Evolutionary conservation across 2,329 filamentous ascomycete genomes (phyloP), one percentile per base, ranked within the genome.

Genomic region (Apiospora rasikravindrae): DNA sequence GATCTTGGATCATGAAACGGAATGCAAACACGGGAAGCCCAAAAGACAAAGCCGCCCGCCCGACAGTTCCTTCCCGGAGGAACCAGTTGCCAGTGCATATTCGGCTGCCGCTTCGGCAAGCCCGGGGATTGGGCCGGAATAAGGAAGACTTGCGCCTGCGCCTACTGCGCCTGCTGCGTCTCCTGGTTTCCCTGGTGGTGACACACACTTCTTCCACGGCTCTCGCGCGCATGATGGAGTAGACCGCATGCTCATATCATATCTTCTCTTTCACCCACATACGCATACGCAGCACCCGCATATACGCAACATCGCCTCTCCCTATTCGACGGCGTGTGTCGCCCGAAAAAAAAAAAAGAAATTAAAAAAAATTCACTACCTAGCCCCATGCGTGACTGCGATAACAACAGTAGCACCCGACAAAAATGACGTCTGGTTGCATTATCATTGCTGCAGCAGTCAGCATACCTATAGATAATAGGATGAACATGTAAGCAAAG

Each of bases 161-260:
- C 26, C 24, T 57, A 33, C 51, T 61, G 53, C 53, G 53, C 57
- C 57, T 64, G 57, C 33, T n/a, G 57, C 53, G 53, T 33, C 53
- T 49, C 45, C n/a, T 61, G 16, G 26, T 29, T 33, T 16, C 33
- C 22, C 2, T 2, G 2, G 19, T 61, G 53, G 53, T 61, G 53
- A n/a, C 53, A 61, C 53, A 61, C 29, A 10, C 6, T 37, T 37
- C 6, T 37, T 37, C 33, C 33, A 37, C 8, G 33, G 5, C 33
- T 37, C 33, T 37, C 33, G 33, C 33, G 40, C 40, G 40, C n/a
- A n/a, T 14, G 40, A 42, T 42, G 40, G 40, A 13, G 40, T 42
- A 42, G 13, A 42, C 45, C 19, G 22, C 45, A 22, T 47, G 22
- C 45, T 49, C 22, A 22, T n/a, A n/a, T 49, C 8, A n/a, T 8